Percentiles rank a stretch among this genome's conserved stretches.
Evolutionary conservation across 202 grass and related monocot genomes (phyloP).

Genomic region (Schoenoplectus triqueter): DNA sequence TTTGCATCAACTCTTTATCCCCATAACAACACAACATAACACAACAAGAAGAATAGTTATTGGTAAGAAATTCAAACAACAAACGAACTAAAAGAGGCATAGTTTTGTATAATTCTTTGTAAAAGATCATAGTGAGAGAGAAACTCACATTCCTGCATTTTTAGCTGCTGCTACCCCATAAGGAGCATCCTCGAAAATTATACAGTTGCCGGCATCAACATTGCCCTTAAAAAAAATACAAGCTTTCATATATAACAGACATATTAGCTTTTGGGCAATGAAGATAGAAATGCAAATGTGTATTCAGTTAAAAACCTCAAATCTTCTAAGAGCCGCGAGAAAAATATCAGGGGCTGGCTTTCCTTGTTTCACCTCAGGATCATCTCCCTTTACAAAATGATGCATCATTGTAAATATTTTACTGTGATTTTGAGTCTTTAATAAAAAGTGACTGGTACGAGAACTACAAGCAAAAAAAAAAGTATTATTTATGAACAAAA

Average conservation of each 20-base stretch:
- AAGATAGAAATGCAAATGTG: not conserved
- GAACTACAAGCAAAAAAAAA: slow-evolving; percentile 30
- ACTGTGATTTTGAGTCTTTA: slow-evolving; percentile 58
- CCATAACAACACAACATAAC: no score
- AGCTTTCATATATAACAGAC: not conserved
- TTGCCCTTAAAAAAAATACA: slow-evolving; percentile 33
- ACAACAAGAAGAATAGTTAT: no score
- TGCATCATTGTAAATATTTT: slow-evolving; percentile 53
- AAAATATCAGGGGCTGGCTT: slow-evolving; percentile 64
- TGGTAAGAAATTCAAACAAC: no score
- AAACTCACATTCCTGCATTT: slow-evolving; percentile 49
- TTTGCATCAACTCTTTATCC: no score
- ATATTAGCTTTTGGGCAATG: no score
- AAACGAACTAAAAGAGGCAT: not conserved
- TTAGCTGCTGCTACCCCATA: slow-evolving; percentile 52
- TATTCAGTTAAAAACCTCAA: slow-evolving; percentile 35
- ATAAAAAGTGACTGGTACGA: slow-evolving; percentile 39
- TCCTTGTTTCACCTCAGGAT: slow-evolving; percentile 52
- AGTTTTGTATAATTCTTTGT: not conserved
- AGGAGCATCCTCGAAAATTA: slow-evolving; percentile 57
- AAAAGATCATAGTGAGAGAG: not conserved
- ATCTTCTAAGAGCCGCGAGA: slow-evolving; percentile 52
- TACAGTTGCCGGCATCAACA: slow-evolving; percentile 40
- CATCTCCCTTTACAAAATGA: slow-evolving; percentile 57
- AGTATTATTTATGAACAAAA: not conserved